Evolutionary conservation across 1,139 yeast species (phyloP).

Genomic region (Candida sp.): DNA sequence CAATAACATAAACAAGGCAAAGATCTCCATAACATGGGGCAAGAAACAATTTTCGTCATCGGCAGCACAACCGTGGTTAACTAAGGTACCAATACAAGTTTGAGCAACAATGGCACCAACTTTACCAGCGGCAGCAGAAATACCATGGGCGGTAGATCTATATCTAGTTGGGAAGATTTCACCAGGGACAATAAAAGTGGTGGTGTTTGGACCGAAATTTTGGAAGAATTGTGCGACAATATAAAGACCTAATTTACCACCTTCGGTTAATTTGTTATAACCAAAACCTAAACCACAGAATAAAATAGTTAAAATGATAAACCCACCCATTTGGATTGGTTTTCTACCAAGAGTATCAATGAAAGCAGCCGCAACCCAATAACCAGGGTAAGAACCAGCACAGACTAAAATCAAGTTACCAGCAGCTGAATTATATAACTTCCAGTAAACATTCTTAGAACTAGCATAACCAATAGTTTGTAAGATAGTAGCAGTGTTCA

Average conservation of each 20-base stretch:
- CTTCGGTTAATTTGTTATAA: constrained; percentile 56
- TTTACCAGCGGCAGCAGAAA: constrained; percentile 95
- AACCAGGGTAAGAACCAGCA: constrained; percentile 93
- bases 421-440: constrained; percentile 73
- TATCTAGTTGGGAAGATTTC: constrained; percentile 96
- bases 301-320: constrained; percentile 61
- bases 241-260: constrained; percentile 72
- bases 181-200: constrained; percentile 95
- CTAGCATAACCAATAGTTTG: constrained; percentile 84
- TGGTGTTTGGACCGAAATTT: constrained; percentile 93
- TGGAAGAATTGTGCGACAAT: constrained; percentile 80
- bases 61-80: constrained; percentile 69
- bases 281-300: constrained; percentile 82
- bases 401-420: constrained; percentile 87
- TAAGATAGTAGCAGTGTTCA: constrained; percentile 77
- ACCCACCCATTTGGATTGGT: constrained; percentile 74
- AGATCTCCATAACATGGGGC: constrained; percentile 90
- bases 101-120: constrained; percentile 97
- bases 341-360: constrained; percentile 80
- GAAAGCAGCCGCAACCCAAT: constrained; percentile 78
- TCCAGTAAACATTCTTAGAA: constrained; percentile 58
- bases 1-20: constrained; percentile 83
- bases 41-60: constrained; percentile 67
- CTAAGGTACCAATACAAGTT: constrained; percentile 82
- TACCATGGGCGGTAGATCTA: constrained; percentile 98